Evolutionary conservation across 2,329 filamentous ascomycete genomes (phyloP), one percentile per base, ranked within the genome.

Genomic region (Endoconidiophora polonica): DNA sequence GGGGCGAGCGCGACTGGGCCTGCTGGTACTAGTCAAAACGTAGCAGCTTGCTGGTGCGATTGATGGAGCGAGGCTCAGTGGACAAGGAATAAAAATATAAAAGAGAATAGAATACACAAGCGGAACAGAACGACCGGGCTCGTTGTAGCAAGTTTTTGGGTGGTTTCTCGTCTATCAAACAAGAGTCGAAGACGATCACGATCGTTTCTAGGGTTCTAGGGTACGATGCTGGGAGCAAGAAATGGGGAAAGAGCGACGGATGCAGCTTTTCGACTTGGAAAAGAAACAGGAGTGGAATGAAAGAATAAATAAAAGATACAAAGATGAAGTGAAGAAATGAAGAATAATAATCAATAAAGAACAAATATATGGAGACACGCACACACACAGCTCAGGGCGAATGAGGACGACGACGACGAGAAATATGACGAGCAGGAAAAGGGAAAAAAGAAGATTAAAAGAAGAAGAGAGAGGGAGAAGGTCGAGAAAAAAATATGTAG

Each of bases 211-310:
- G 26, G 29, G 20, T 41, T 45, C 36, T 33, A n/a, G n/a, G 43
- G n/a, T 45, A n/a, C n/a, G n/a, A 5, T 45, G 18, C 33, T 29
- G 14, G 37, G 36, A 37, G n/a, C 40, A 43, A 12, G 20, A 24
- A 23, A 23, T 18, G 40, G 10, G 56, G 53, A 57, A 56, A 55
- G 58, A 58, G 57, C 49, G 52, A 59, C 50, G 56, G 60, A 58
- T 60, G 50, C 23, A 41, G 23, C 47, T 49, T 49, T 49, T 49
- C 41, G 43, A 49, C 46, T 62, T 59, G 61, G 60, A 62, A 58
- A 61, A 56, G 55, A 55, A 39, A 29, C 24, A 52, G 44, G 43
- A 18, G 41, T 44, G 43, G 48, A 46, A 54, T 57, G 57, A 56
- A 55, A 55, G 55, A 56, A 56, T 55, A 54, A 54, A 60, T 54